Conservation (phyloP, 257 asterid genomes). For the Solanum bulbocastanum region DNA sequence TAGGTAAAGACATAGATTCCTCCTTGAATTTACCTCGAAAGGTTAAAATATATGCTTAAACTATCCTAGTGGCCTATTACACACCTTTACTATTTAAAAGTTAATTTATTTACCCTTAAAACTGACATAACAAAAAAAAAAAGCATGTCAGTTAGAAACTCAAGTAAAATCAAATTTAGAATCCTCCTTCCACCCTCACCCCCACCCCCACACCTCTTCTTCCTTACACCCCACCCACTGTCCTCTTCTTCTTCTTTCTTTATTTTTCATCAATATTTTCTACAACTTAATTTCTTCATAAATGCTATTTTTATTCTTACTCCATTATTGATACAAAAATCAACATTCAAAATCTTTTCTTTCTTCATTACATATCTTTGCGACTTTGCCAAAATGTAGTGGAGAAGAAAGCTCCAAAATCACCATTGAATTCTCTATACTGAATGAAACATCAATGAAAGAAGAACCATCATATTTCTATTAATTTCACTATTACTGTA, state of each 20-base stretch:
- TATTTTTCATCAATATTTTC: too few species aligned
- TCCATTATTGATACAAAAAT: not conserved
- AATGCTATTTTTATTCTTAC: not conserved
- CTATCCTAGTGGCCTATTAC: too few species aligned
- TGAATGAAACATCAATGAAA: not conserved
- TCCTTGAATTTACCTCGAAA: too few species aligned
- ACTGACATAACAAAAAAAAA: not conserved
- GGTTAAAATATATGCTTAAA: too few species aligned
- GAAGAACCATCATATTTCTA: not conserved
- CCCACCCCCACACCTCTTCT: not conserved
- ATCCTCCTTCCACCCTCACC: not conserved
- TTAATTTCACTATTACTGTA: not conserved
- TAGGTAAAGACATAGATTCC: too few species aligned
- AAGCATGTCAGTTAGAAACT: not conserved
- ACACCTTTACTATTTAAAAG: not conserved
- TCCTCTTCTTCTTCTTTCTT: too few species aligned
- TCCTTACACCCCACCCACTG: too few species aligned
- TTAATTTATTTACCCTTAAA: not conserved
- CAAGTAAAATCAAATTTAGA: not conserved
- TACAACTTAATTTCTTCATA: too few species aligned
- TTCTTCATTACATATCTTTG: not conserved
- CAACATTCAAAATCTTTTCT: not conserved
- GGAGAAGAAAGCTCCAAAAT: not conserved
- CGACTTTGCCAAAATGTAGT: not conserved
- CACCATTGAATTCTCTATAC: not conserved